A percentile compares a stretch with the other conserved stretches of the same genome.
These are phyloP conservation scores for Brettanomyces bruxellensis DNA, from an alignment of 805 yeast species.

Conservation along the genomic window DNA sequence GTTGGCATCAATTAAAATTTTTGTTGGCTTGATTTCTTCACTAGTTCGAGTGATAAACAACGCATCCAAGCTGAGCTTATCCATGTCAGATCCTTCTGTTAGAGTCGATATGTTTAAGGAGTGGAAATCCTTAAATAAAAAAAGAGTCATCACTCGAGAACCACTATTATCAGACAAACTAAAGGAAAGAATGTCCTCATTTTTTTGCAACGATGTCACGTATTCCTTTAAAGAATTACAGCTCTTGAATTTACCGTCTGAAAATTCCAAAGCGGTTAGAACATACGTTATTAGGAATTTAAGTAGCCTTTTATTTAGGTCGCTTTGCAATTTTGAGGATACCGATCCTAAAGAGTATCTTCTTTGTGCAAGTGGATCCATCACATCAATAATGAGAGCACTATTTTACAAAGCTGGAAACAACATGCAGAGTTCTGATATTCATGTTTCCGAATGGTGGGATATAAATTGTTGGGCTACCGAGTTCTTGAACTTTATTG, in stretches of 20 bases:
- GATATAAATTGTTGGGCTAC: slow-evolving; percentile 66
- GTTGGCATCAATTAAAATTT: slow-evolving; percentile 34
- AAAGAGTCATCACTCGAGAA: slow-evolving; percentile 10
- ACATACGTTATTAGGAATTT: slow-evolving; percentile 8
- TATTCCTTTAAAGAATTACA: slow-evolving; percentile 1
- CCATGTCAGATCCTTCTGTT: slow-evolving; percentile 35
- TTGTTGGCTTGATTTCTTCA: slow-evolving; percentile 12
- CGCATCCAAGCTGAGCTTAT: slow-evolving; percentile 31
- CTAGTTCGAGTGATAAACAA: slow-evolving; percentile 14
- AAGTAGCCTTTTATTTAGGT: slow-evolving; percentile 9
- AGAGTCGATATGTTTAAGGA: slow-evolving; percentile 8
- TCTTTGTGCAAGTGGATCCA: slow-evolving; percentile 41
- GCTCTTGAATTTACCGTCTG: background rate
- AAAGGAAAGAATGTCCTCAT: slow-evolving; percentile 17
- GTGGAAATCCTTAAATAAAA: slow-evolving; percentile 34
- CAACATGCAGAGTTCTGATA: slow-evolving; percentile 35
- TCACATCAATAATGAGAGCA: slow-evolving; percentile 54
- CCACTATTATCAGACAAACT: slow-evolving; percentile 9
- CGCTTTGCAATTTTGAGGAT: slow-evolving; percentile 32
- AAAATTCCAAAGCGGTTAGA: slow-evolving; percentile 2
- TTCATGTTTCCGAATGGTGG: slow-evolving; percentile 71
- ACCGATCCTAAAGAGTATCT: slow-evolving; percentile 48
- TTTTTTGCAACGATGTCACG: slow-evolving; percentile 23
- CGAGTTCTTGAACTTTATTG: slow-evolving; percentile 60
- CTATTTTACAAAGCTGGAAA: slow-evolving; percentile 27